phyloP scores from a whole-genome alignment of 257 asterid genomes.

The Cynanchum wilfordii region DNA sequence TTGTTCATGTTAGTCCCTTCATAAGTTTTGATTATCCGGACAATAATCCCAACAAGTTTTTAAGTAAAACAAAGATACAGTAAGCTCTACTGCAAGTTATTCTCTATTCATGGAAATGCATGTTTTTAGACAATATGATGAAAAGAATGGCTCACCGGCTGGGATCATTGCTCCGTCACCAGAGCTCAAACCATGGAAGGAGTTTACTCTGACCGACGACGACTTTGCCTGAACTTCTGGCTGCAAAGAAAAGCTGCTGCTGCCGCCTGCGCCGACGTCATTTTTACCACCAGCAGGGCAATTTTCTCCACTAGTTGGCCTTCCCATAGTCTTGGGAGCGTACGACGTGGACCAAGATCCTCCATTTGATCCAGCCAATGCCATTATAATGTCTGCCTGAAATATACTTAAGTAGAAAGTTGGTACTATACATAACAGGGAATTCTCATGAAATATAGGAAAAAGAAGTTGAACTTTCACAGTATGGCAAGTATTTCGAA shows the following conservation, averaged over 20 bases:
- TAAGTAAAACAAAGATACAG: too few relatives aligned
- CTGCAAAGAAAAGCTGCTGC: constrained; percentile 27
- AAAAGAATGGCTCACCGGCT: constrained; percentile 11
- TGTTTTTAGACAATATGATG: too few relatives aligned
- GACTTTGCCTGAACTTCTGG: constrained; percentile 42
- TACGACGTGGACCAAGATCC: constrained; percentile 87
- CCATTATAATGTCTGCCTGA: constrained; percentile 92
- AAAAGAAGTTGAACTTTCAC: neutral
- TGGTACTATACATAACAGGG: neutral
- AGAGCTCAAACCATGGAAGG: constrained; percentile 38
- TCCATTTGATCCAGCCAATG: constrained; percentile 81
- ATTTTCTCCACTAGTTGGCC: constrained; percentile 45
- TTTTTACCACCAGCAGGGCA: constrained; percentile 25
- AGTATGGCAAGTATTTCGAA: neutral
- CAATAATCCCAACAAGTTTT: too few relatives aligned
- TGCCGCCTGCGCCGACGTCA: constrained; percentile 20
- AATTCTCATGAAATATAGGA: neutral
- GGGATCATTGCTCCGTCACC: constrained; percentile 25
- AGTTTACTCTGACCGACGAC: constrained; percentile 34
- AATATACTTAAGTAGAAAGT: constrained; percentile 12
- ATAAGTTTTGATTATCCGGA: too few relatives aligned
- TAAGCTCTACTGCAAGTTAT: too few relatives aligned
- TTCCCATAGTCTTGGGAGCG: constrained; percentile 33
- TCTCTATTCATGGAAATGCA: too few relatives aligned
- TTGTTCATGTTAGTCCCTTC: too few relatives aligned